Conservation (phyloP, 2,329 filamentous ascomycete genomes). For the Hyphodiscus sp. region DNA sequence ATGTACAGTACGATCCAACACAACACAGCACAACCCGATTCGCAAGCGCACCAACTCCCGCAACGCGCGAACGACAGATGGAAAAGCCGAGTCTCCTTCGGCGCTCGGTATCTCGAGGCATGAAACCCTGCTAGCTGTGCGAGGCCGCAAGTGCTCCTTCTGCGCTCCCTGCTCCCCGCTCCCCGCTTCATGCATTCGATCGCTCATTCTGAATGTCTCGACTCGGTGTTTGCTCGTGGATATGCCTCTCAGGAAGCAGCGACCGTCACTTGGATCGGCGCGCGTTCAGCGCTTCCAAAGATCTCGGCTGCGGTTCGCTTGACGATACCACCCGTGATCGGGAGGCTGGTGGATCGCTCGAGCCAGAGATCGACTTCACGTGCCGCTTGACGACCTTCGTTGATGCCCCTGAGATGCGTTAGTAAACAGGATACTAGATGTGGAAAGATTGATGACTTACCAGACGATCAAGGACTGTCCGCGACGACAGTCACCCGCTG, state of each 20-base stretch:
- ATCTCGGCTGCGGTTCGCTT: slow-evolving; percentile 74
- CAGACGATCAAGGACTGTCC: slow-evolving; percentile 96
- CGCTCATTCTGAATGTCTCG: neutral
- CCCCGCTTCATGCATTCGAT: neutral
- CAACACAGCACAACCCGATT: too few relatives aligned
- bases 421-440: neutral
- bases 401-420: slow-evolving; percentile 70
- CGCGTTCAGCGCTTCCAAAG: slow-evolving; percentile 32
- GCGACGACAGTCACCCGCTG: slow-evolving; percentile 89
- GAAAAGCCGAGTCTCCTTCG: too few relatives aligned
- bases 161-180: neutral
- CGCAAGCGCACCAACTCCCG: too few relatives aligned
- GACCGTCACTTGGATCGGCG: slow-evolving; percentile 19
- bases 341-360: slow-evolving; percentile 70
- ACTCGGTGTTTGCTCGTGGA: too few relatives aligned
- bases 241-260: slow-evolving; percentile 20
- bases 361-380: slow-evolving; percentile 89
- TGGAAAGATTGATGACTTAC: slow-evolving; percentile 44
- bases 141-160: neutral
- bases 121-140: neutral
- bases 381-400: slow-evolving; percentile 88
- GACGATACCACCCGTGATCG: slow-evolving; percentile 88
- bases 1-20: too few relatives aligned
- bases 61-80: too few relatives aligned
- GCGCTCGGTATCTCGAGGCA: neutral